Evolutionary conservation across 805 yeast species (phyloP), one percentile per base, ranked within the genome.

Genomic region (Saturnispora dispora): DNA sequence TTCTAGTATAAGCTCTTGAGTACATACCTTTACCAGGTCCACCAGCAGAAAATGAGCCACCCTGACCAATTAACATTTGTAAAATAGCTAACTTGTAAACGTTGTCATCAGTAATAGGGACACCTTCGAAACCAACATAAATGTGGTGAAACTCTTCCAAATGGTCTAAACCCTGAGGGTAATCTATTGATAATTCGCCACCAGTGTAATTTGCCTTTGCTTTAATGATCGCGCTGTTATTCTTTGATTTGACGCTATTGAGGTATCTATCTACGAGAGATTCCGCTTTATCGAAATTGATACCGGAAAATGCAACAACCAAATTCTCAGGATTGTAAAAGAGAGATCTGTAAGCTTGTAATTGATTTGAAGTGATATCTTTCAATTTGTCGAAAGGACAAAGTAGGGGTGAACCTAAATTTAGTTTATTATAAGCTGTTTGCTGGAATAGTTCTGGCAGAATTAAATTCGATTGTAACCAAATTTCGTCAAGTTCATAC

Each of bases 11-110:
- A 23, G 95, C 78, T 53, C 98, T 77, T 4, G 96, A 88, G 65
- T 89, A 93, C 98, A 93, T 90, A 4, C 99, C 99, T 68, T 93
- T 93, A 50, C 99, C 99, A 17, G 99, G 99, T 0, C 99, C 99
- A 57, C 99, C 99, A 9, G 99, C 98, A 18, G 95, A 83, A 63
- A 93, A 93, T 1, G 98, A 89, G 5, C 96, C 95, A 52, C 98
- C 99, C 36, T 98, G 97, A 42, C 99, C 99, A 13, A 93, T 71
- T 22, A 91, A 72, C 53, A 90, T 88, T 65, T 93, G 98, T 52
- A 93, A 73, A 1, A 89, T 82, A 2, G 98, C 96, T 39, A 89
- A 71, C 1, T 96, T 95, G 62, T 93, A 93, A 43, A 90, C 81
- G 60, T 93, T 97, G 18, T 87, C 88, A 63, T 85, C 83, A 48